Conservation (phyloP, 2,329 filamentous ascomycete genomes). For the Exserohilum turcica region DNA sequence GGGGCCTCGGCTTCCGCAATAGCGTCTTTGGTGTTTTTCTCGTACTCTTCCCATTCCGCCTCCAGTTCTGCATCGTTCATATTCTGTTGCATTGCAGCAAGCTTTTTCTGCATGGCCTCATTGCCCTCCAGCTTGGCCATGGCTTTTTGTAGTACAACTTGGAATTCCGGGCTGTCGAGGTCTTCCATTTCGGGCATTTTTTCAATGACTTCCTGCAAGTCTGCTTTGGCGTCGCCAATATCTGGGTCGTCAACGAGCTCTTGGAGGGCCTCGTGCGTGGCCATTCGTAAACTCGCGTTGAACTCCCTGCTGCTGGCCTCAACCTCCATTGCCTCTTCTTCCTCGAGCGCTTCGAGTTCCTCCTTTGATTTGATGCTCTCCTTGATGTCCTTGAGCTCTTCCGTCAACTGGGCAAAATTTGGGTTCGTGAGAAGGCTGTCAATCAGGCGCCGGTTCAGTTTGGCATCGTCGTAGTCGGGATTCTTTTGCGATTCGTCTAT, state of each 20-base stretch:
- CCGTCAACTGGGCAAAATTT: constrained; percentile 35
- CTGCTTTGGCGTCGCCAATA: constrained; percentile 25
- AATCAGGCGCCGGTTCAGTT: constrained; percentile 33
- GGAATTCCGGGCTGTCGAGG: constrained; percentile 28
- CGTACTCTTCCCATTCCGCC: constrained; percentile 17
- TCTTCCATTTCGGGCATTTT: constrained; percentile 29
- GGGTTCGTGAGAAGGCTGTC: constrained; percentile 39
- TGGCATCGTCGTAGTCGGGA: constrained; percentile 36
- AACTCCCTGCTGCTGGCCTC: constrained; percentile 24
- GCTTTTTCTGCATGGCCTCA: constrained; percentile 28
- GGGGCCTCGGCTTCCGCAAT: constrained; percentile 12
- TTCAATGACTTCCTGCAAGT: constrained; percentile 32
- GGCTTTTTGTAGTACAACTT: constrained; percentile 25
- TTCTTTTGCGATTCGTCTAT: constrained; percentile 30
- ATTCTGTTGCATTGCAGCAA: constrained; percentile 17
- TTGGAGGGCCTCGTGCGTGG: constrained; percentile 28
- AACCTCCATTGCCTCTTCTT: constrained; percentile 16
- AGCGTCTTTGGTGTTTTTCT: constrained; percentile 18
- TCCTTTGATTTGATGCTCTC: constrained; percentile 24
- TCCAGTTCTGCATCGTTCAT: constrained; percentile 17
- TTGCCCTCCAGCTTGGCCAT: constrained; percentile 31
- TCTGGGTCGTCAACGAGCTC: constrained; percentile 39
- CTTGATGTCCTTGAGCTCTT: constrained; percentile 37
- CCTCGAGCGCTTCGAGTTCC: constrained; percentile 19
- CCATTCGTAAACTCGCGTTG: constrained; percentile 21